Conservation (phyloP, 345 rosid genomes). For the Schrenkiella parvula region DNA sequence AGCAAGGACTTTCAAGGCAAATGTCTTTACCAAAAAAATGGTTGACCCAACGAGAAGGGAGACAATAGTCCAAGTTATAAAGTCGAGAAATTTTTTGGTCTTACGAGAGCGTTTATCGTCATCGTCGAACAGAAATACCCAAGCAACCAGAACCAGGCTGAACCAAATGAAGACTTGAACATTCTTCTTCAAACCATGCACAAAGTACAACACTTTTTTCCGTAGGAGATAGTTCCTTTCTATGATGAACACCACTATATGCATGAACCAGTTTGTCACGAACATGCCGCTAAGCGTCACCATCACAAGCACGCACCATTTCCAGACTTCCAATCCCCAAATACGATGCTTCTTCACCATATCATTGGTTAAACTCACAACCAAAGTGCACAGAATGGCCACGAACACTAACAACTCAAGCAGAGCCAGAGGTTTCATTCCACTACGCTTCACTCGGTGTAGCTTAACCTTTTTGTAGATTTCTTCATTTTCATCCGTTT, state of each 20-base stretch:
- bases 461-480: no score
- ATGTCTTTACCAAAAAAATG: slow-evolving; percentile 68
- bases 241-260: slow-evolving; percentile 52
- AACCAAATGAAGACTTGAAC: slow-evolving; percentile 78
- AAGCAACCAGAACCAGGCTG: slow-evolving; percentile 53
- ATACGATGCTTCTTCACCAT: no score
- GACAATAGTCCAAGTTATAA: slow-evolving; percentile 59
- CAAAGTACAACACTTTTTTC: slow-evolving; percentile 83
- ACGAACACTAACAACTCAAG: no score
- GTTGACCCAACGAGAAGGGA: slow-evolving; percentile 56
- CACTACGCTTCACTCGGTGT: no score
- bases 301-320: slow-evolving; percentile 73
- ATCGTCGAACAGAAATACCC: slow-evolving; percentile 50
- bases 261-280: slow-evolving; percentile 70
- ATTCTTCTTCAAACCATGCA: slow-evolving; percentile 78
- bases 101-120: slow-evolving; percentile 40
- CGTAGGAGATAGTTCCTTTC: no score
- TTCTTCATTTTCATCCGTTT: slow-evolving; percentile 50
- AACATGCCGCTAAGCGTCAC: slow-evolving; percentile 66
- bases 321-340: slow-evolving; percentile 73
- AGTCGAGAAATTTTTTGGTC: slow-evolving; percentile 41
- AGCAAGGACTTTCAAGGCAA: slow-evolving; percentile 70
- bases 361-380: no score
- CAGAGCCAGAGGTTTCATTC: no score
- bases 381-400: no score